A percentile compares a stretch with the other conserved stretches of the same genome.
Conservation (phyloP, 2,329 filamentous ascomycete genomes). For the Trichoderma asperellum region DNA sequence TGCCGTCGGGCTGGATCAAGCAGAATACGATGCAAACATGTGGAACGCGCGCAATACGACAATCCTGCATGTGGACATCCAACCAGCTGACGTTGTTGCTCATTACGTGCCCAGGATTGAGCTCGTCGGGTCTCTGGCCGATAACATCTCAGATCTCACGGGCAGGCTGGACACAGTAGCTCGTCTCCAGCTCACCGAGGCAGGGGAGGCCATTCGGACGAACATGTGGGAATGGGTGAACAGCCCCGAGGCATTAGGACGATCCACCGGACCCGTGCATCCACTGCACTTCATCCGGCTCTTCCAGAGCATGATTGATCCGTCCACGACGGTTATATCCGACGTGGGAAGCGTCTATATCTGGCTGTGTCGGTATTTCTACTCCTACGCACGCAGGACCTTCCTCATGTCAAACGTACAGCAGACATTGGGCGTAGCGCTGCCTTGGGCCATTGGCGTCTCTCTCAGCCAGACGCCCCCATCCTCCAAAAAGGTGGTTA, state of each 20-base stretch:
- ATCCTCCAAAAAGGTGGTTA: not conserved
- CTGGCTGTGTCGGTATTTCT: not conserved
- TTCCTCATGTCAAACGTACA: not conserved
- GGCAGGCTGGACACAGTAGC: not conserved
- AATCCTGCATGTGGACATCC: not conserved
- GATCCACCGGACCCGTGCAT: not conserved
- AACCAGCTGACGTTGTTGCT: not conserved
- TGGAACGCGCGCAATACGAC: not conserved
- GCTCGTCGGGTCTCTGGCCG: not conserved
- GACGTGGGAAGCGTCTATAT: not conserved
- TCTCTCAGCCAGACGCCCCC: not conserved
- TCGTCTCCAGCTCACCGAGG: not conserved
- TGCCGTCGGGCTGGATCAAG: not conserved
- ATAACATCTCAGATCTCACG: not conserved
- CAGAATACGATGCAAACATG: not conserved
- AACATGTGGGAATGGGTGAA: not conserved
- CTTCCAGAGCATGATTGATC: not conserved
- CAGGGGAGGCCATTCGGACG: not conserved
- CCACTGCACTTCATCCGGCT: not conserved
- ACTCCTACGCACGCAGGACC: not conserved
- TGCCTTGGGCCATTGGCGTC: not conserved
- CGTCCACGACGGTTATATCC: not conserved
- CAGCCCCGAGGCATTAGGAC: not conserved
- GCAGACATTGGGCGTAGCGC: not conserved
- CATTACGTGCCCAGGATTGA: not conserved